Base-by-base conservation (phyloP, 2,329 filamentous ascomycete genomes). In the Pyrenophora tritici-repentis region DNA sequence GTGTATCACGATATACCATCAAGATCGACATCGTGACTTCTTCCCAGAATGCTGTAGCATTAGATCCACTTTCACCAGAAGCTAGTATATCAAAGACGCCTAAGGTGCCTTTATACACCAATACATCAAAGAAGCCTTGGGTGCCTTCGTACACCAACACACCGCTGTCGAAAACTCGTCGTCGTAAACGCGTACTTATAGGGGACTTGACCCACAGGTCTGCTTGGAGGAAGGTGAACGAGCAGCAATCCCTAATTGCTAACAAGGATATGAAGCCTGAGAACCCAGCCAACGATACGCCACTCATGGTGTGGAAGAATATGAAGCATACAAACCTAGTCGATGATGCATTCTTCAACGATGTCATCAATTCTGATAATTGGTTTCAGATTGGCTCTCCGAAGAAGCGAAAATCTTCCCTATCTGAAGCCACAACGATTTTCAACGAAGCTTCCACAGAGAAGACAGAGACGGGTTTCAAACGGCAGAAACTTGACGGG, bases 1-100 rank as follows among this genome's bases (percentile, higher is more conserved):
- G 64, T 12, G 60, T 43, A 17, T 62, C 61, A 20, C 70, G 72
- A 3, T 67, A 70, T 49, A 56, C 8, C 8, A 56, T 73, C 36
- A 61, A 61, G 17, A 50, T 70, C 13, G 32, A 47, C 1, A 39
- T 61, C 10, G 31, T 14, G 13, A 13, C 44, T n/a, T 20, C 6
- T 24, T 8, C 4, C 24, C 13, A 37, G n/a, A 4, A 20, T 37
- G 9, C 6, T 26, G 13, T n/a, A 20, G 14, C 24, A 20, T 26
- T 14, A 16, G 35, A 32, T 18, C 10, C 22, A 22, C 14, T 37
- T 22, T 17, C 3, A 26, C 14, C 24, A 26, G 10, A 26, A n/a
- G 12, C 22, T 13, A 4, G 34, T 7, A 36, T 38, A 10, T 6
- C 14, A 26, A 24, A 17, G 20, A 17, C 9, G 14, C 22, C 36